Conservation (phyloP, 2,329 filamentous ascomycete genomes). For the Knufia petricola region DNA sequence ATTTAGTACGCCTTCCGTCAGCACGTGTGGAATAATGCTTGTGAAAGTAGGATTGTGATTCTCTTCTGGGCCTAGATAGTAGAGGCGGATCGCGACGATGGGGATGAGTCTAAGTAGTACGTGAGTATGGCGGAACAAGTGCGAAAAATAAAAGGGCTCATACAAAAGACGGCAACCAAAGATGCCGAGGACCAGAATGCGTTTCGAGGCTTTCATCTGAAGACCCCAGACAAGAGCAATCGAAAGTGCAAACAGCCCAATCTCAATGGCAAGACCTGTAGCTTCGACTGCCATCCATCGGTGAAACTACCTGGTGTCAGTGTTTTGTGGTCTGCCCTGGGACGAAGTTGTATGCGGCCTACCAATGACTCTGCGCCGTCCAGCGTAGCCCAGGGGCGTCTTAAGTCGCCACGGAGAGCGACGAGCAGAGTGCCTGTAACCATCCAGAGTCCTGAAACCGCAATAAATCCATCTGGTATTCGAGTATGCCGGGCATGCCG, state of each 20-base stretch:
- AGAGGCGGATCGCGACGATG: not conserved
- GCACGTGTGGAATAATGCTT: not conserved
- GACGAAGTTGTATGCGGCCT: not conserved
- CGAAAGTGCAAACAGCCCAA: conserved; percentile 9
- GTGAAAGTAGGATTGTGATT: not conserved
- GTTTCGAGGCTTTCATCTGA: conserved; percentile 9
- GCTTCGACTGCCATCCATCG: not conserved
- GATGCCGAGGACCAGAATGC: conserved; percentile 5
- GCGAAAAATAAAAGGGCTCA: not conserved
- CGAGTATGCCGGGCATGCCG: not conserved
- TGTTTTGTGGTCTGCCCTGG: not conserved
- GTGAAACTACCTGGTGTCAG: not conserved
- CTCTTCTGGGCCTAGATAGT: not conserved
- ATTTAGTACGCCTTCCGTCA: conserved; percentile 9
- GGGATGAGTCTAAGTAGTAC: not conserved
- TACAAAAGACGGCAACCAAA: conserved; percentile 12
- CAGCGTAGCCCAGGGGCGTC: conserved; percentile 9
- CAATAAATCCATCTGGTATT: not conserved
- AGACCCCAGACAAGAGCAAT: conserved; percentile 11
- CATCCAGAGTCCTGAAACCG: not conserved
- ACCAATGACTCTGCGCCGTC: conserved; percentile 12
- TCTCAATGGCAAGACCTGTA: conserved; percentile 8
- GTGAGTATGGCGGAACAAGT: not conserved
- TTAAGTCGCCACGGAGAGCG: conserved; percentile 5
- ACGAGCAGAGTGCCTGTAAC: conserved; percentile 1